Base-by-base conservation (phyloP, 345 rosid species). In the Murraya paniculata region DNA sequence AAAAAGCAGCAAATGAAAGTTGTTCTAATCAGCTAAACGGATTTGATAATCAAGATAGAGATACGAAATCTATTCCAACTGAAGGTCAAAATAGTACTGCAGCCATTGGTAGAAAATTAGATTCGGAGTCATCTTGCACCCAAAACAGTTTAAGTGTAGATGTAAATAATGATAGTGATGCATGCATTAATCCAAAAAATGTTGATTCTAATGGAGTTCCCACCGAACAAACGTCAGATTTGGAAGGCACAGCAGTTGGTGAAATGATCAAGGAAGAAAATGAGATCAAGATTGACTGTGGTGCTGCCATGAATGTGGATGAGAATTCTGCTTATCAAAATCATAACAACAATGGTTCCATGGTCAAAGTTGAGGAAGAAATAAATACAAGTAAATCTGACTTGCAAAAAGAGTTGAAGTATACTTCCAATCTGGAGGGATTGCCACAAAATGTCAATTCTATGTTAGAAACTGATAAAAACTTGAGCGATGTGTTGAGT, bases 41-140 rank as follows among this genome's bases (percentile, higher is more conserved):
- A 60, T 78, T 83, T 81, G 71, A 69, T 77, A 89, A 89, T 72
- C 67, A 77, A 50, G 85, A 68, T 57, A 84, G 72, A 74, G 90
- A 88, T 64, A 78, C 73, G 77, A 86, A 82, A 78, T 68, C 68
- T 72, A 56, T 84, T 36, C 70, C 80, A 74, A 82, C 80, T 89
- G 89, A 89, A 70, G 82, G 76, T 64, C 82, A 83, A 84, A 79
- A 62, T 62, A 78, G 79, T 60, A 83, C 83, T 60, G 85, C 79
- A 33, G 84, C 81, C 80, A 65, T 77, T 65, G 87, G 81, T 80
- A 72, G 80, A 35, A 89, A 86, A 77, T 82, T 91, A 81, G 91
- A 90, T 79, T 87, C 88, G 35, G 93, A 90, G 78, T 91, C 93
- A 78, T 91, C 92, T 80, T 87, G 88, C 83, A 86, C 92, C 24